A percentile compares a stretch with the other conserved stretches of the same genome.
phyloP scores from a whole-genome alignment of 805 yeast genomes.

The Tetrapisispora taiwanensis region DNA sequence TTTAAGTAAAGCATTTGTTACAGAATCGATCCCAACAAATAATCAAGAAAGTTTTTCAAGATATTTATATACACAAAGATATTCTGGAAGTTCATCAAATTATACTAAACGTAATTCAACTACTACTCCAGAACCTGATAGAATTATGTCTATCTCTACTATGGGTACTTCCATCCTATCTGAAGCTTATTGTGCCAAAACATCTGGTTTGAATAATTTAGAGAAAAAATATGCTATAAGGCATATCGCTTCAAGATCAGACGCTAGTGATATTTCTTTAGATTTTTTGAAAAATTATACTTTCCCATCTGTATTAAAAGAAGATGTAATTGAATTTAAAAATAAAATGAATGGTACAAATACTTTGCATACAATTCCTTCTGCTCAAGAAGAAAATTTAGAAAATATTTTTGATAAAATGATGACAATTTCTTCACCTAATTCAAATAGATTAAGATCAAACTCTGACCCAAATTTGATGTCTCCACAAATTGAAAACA shows the following conservation, averaged over 20 bases:
- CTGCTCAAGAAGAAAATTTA: neutral
- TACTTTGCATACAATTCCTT: neutral
- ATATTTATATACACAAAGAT: neutral
- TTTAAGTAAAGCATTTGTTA: slow-evolving; percentile 11
- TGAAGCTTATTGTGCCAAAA: slow-evolving; percentile 8
- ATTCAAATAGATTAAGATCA: slow-evolving; percentile 2
- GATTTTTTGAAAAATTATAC: slow-evolving; percentile 21
- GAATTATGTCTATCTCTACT: slow-evolving; percentile 24
- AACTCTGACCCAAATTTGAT: slow-evolving; percentile 15
- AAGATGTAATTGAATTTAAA: neutral
- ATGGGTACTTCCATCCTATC: slow-evolving; percentile 22
- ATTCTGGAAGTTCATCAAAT: slow-evolving; percentile 6
- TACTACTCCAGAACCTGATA: slow-evolving; percentile 7
- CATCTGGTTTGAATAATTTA: slow-evolving; percentile 9
- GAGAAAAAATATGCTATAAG: slow-evolving; percentile 9
- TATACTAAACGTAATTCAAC: slow-evolving; percentile 8
- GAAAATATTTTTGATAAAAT: neutral
- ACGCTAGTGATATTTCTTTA: slow-evolving; percentile 14
- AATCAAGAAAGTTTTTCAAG: neutral
- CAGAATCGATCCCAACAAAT: slow-evolving; percentile 3
- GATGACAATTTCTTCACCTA: neutral
- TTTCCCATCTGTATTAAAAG: slow-evolving; percentile 26
- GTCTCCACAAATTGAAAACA: slow-evolving; percentile 13
- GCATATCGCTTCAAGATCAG: slow-evolving; percentile 6
- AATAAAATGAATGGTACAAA: neutral